phyloP scores from a whole-genome alignment of 2,329 filamentous ascomycete species.

The Colletotrichum falcatum region DNA sequence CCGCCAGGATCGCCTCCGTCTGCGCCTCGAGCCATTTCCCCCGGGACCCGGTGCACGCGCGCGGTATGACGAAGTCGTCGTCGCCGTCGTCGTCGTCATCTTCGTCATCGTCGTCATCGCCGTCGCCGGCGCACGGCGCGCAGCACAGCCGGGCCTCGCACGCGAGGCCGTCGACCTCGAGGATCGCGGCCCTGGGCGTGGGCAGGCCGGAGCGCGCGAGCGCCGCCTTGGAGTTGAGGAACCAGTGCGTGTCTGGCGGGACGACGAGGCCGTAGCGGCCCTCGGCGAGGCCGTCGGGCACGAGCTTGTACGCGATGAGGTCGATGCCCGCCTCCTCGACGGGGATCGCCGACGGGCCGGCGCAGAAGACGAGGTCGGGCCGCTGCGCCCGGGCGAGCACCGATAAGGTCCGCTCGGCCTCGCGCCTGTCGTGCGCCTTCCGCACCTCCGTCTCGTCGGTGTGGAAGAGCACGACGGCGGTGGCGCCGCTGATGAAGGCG shows the following conservation, averaged over 20 bases:
- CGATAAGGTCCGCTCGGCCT: constrained; percentile 48
- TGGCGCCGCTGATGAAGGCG: constrained; percentile 48
- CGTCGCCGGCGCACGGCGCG: constrained; percentile 40
- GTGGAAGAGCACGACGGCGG: constrained; percentile 49
- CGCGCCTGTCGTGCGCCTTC: constrained; percentile 46
- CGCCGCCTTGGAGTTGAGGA: constrained; percentile 52
- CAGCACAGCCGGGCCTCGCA: constrained; percentile 44
- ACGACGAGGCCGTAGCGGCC: constrained; percentile 46
- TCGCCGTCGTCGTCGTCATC: constrained; percentile 18
- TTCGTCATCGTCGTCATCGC: constrained; percentile 21
- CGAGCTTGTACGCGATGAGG: constrained; percentile 47
- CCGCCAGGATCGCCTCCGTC: constrained; percentile 44
- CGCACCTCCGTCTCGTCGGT: constrained; percentile 42
- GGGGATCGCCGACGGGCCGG: constrained; percentile 46
- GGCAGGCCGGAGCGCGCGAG: constrained; percentile 51
- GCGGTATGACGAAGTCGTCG: constrained; percentile 44
- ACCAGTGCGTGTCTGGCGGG: constrained; percentile 50
- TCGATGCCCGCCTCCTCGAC: constrained; percentile 46
- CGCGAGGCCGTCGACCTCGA: constrained; percentile 45
- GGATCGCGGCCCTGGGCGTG: constrained; percentile 46
- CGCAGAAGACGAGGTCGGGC: constrained; percentile 50
- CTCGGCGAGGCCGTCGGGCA: constrained; percentile 49
- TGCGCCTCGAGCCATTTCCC: constrained; percentile 48
- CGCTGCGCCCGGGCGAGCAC: constrained; percentile 46
- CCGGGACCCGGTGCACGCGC: constrained; percentile 45